Evolutionary conservation across 23 red algal species (phyloP), one percentile per base, ranked within the genome.

Genomic region (Cyanidioschyzon merolae): DNA sequence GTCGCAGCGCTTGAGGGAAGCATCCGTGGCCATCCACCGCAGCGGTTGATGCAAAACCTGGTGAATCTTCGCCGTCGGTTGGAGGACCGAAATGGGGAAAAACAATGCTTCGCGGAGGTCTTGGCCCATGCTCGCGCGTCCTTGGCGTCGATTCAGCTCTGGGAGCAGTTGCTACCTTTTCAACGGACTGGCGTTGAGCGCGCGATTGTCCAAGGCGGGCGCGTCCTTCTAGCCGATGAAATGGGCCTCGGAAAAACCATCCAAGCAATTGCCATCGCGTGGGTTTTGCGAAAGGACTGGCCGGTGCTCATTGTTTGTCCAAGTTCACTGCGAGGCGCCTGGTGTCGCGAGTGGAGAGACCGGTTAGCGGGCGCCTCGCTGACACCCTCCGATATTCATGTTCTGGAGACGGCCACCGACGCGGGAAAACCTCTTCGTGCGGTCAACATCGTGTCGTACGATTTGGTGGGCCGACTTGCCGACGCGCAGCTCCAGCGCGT

Each of bases 201-300:
- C 3, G 63, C 63, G 12, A 71, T 71, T 32, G 12, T 7, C 12
- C 63, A 71, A 35, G 63, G 63, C 63, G 63, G 63, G 63, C 63
- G 63, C 63, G 3, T 71, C 63, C 29, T 98, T 45, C 80, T 98
- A 27, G 94, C 88, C 0, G 94, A 98, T 76, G 94, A 98, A 80
- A 98, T 98, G 94, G 94, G 94, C 45, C 88, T 98, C 3, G 94
- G 94, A 37, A 98, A 98, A 84, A 98, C 88, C 12, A 87, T 98
- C 76, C 94, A 98, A 59, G 89, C 94, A 21, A 83, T 98, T 58
- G 94, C 63, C 63, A 32, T 71, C 63, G 63, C 63, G 7, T 35
- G 63, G 21, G 21, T 7, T 35, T 27, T 71, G 63, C 63, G 63
- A 25, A 15, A 25, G 12, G 63, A 71, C 2, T 71, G 63, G 63